Evolutionary conservation across 2,329 filamentous ascomycete genomes (phyloP).

Genomic region (Madurella mycetomatis): DNA sequence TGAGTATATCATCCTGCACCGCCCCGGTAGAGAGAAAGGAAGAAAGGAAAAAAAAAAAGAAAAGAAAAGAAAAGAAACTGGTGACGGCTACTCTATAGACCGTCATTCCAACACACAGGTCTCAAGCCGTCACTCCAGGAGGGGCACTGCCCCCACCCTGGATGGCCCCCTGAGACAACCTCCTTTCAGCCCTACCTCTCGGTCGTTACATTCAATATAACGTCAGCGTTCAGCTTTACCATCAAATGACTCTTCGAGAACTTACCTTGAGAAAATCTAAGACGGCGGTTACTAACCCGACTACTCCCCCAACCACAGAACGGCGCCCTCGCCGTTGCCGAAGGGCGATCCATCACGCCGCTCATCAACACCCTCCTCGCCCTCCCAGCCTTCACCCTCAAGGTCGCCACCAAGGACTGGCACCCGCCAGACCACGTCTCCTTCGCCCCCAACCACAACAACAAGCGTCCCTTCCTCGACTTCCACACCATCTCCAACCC

Average conservation of each 20-base stretch:
- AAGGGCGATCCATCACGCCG: slow-evolving; percentile 65
- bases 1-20: slow-evolving; percentile 32
- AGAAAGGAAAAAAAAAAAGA: too few species aligned
- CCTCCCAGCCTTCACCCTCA: slow-evolving; percentile 65
- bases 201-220: too few species aligned
- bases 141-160: too few species aligned
- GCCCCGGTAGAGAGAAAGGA: too few species aligned
- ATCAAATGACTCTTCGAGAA: too few species aligned
- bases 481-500: slow-evolving; percentile 63
- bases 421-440: slow-evolving; percentile 82
- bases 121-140: too few species aligned
- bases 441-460: slow-evolving; percentile 75
- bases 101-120: too few species aligned
- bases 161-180: too few species aligned
- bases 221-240: too few species aligned
- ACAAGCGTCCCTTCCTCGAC: slow-evolving; percentile 63
- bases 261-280: not conserved
- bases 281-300: slow-evolving; percentile 3
- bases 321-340: slow-evolving; percentile 76
- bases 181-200: too few species aligned
- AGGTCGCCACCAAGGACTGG: slow-evolving; percentile 87
- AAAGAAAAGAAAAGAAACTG: too few species aligned
- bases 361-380: slow-evolving; percentile 70
- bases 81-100: too few species aligned
- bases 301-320: slow-evolving; percentile 47